Percentiles rank a stretch among this genome's conserved stretches.
Conservation (phyloP, 1,284 basidiomycete species). For the Salmacisia buchloeana region DNA sequence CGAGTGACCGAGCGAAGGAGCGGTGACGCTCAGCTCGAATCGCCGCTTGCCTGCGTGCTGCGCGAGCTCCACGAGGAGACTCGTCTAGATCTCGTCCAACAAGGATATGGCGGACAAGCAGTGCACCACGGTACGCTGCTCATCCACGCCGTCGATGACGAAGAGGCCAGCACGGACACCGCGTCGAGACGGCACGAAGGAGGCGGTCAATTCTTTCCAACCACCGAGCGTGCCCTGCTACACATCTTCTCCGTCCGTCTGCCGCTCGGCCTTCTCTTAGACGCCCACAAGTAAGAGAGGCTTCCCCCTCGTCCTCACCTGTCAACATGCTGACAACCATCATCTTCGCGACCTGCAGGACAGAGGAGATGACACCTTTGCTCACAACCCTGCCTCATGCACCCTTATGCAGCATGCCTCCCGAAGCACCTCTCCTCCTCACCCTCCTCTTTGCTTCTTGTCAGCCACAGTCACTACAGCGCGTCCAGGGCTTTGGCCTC, state of each 20-base stretch:
- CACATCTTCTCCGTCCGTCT: background rate
- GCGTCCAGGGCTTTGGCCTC: background rate
- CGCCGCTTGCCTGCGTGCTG: background rate
- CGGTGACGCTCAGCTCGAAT: background rate
- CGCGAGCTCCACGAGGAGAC: background rate
- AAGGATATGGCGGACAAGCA: no score
- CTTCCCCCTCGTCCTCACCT: no score
- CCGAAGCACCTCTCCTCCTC: background rate
- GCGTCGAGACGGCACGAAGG: no score
- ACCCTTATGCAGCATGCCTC: background rate
- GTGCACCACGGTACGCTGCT: conserved; percentile 1
- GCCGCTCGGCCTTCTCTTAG: background rate
- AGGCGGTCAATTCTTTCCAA: no score
- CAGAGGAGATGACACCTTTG: background rate
- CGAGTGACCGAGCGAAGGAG: no score
- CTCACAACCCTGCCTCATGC: background rate
- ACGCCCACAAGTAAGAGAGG: background rate
- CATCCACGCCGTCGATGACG: conserved; percentile 1
- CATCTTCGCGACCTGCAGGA: background rate
- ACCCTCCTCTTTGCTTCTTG: background rate
- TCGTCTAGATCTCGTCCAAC: background rate
- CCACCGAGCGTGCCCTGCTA: background rate
- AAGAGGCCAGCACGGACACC: no score
- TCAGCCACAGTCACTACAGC: no score
- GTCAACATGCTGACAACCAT: background rate